These are phyloP conservation scores for Lentinus brumalis DNA, from an alignment of 768 basidiomycete species.

Conservation along the genomic window DNA sequence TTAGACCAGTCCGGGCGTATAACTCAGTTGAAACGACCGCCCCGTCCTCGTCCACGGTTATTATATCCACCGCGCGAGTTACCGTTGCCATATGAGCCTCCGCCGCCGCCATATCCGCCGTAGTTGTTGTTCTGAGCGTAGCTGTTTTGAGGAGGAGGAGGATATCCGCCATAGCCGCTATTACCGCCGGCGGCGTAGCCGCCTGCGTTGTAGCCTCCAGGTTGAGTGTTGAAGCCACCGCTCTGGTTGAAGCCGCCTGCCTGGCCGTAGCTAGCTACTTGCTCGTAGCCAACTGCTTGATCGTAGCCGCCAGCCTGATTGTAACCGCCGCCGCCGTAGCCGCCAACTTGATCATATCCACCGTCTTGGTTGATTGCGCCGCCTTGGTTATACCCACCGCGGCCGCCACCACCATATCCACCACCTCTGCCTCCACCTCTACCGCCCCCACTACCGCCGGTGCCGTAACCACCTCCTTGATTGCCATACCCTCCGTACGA, in stretches of 20 bases:
- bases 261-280: slow-evolving; percentile 11
- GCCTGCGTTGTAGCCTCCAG: slow-evolving; percentile 33
- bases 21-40: slow-evolving; percentile 37
- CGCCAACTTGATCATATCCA: slow-evolving; percentile 36
- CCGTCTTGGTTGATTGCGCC: slow-evolving; percentile 21
- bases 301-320: slow-evolving; percentile 26
- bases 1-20: slow-evolving; percentile 1
- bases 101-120: slow-evolving; percentile 19
- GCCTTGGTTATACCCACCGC: slow-evolving; percentile 29
- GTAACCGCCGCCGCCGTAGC: slow-evolving; percentile 16
- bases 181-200: slow-evolving; percentile 33
- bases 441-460: slow-evolving; percentile 29
- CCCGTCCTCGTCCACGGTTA: slow-evolving; percentile 51
- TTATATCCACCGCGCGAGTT: slow-evolving; percentile 27
- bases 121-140: slow-evolving; percentile 16
- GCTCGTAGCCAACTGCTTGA: slow-evolving; percentile 24
- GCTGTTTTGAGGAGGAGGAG: slow-evolving; percentile 17
- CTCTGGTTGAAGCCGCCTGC: too few relatives aligned
- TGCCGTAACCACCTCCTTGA: slow-evolving; percentile 23
- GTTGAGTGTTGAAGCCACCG: slow-evolving; percentile 17
- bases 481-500: slow-evolving; percentile 17
- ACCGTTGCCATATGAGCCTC: slow-evolving; percentile 6
- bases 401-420: slow-evolving; percentile 31
- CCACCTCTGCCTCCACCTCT: slow-evolving; percentile 35
- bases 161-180: slow-evolving; percentile 27